A percentile compares a stretch with the other conserved stretches of the same genome.
Evolutionary conservation across 768 basidiomycete species (phyloP).

Genomic region (Pluteus cervinus): DNA sequence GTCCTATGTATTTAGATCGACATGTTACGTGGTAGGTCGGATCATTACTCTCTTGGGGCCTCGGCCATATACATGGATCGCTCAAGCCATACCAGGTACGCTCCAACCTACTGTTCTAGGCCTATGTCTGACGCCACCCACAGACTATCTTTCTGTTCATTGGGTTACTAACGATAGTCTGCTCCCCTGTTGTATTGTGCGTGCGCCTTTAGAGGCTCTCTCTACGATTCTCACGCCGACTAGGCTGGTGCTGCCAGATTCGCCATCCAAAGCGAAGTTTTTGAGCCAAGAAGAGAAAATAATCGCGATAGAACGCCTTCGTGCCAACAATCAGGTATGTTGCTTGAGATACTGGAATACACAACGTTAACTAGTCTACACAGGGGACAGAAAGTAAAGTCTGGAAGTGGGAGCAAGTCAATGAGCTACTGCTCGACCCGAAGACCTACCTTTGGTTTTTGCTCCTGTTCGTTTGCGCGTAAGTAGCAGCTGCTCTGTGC

Average conservation of each 20-base stretch:
- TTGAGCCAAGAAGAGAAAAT: constrained; percentile 34
- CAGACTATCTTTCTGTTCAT: constrained; percentile 42
- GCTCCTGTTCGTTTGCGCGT: constrained; percentile 38
- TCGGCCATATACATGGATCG: constrained; percentile 30
- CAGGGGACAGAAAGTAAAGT: constrained; percentile 37
- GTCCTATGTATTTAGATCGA: not conserved
- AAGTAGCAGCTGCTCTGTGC: constrained; percentile 8
- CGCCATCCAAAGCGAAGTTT: constrained; percentile 35
- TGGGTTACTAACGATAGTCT: constrained; percentile 32
- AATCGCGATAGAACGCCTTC: constrained; percentile 33
- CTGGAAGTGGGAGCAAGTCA: constrained; percentile 40
- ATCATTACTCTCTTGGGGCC: constrained; percentile 35
- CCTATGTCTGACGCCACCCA: no score
- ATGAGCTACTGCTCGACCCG: constrained; percentile 28
- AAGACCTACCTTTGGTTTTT: constrained; percentile 38
- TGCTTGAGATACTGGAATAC: not conserved
- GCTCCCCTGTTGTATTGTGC: constrained; percentile 30
- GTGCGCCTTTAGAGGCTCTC: constrained; percentile 6
- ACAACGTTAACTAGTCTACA: no score
- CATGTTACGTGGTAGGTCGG: constrained; percentile 30
- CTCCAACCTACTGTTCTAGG: constrained; percentile 7
- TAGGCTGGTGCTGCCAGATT: constrained; percentile 38
- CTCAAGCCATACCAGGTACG: constrained; percentile 34
- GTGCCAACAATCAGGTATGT: constrained; percentile 34
- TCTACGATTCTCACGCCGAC: not conserved